Base-by-base conservation (phyloP, 305 asterid species). In the Fraxinus greggii region DNA sequence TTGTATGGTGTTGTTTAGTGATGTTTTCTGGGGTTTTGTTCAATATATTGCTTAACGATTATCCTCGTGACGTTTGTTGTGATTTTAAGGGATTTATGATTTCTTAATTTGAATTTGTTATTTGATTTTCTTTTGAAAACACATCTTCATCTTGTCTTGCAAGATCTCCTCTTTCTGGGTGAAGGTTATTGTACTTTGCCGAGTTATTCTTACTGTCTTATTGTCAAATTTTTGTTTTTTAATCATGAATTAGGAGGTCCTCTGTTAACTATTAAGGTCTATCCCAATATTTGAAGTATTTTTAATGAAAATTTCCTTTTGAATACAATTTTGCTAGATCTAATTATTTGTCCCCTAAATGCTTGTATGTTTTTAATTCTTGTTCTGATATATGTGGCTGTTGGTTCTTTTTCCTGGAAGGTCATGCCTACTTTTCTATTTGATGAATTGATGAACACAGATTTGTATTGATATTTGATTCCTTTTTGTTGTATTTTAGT, bases 151-250 rank as follows among this genome's bases (percentile, higher is more conserved):
- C 75, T 81, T 67, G 83, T 74, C 61, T 77, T 78, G 75, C 72
- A 78, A 80, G 87, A 85, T 87, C 83, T 73, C 45, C 76, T 81
- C 54, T 82, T 54, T 42, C 24, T 76, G 7, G 28, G 48, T 15
- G 61, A 76, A 42, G 67, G 4, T 10, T 77, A 15, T 13, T 80
- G 3, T n/a, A 36, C 70, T 38, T 32, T 67, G 75, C 38, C 31
- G 38, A 29, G 40, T 69, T 5, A 29, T 36, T 65, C 56, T 5
- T 4, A 19, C 36, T 59, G 80, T 32, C 40, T 40, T 21, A 26
- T 42, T 24, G 82, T 33, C 28, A 40, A 48, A 54, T 45, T 12
- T 78, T 32, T 3, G 59, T 75, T 28, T 26, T 31, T 76, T 76
- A 29, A 10, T 56, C 8, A 17, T 33, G 86, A 76, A 31, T 63